Percentiles rank a stretch among this genome's conserved stretches.
These are phyloP conservation scores for Vaccinium vitisidaea DNA, from an alignment of 148 eudicot species.

Conservation along the genomic window DNA sequence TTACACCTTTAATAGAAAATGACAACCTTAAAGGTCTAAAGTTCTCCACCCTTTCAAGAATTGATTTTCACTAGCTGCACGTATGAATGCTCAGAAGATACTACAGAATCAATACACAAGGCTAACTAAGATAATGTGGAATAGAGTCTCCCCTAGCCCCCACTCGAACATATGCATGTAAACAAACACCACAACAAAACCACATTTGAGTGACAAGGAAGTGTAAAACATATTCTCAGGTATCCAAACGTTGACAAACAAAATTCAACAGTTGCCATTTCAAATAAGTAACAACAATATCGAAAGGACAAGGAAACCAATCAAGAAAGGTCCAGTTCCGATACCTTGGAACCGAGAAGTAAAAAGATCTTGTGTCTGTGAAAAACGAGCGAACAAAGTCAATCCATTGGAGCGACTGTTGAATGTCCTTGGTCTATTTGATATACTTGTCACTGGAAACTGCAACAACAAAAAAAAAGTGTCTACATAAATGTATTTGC, in stretches of 20 bases:
- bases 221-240: background rate
- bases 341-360: conserved; percentile 81
- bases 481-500: background rate
- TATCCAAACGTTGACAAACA: background rate
- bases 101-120: background rate
- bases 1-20: background rate
- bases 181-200: background rate
- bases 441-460: conserved; percentile 39
- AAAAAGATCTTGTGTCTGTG: conserved; percentile 69
- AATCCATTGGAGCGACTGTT: conserved; percentile 36
- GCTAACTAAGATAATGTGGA: background rate
- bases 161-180: background rate
- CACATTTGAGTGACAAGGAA: background rate
- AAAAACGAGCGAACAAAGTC: conserved; percentile 50
- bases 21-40: background rate
- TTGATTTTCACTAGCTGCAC: background rate
- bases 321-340: background rate
- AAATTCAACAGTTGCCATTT: background rate
- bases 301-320: background rate
- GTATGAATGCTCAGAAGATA: background rate
- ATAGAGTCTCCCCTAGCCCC: background rate
- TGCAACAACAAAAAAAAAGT: conserved; percentile 22
- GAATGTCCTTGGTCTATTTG: conserved; percentile 37
- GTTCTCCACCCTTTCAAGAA: background rate
- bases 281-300: background rate